phyloP scores from a whole-genome alignment of 768 basidiomycete genomes.

The Lentinula sp. region DNA sequence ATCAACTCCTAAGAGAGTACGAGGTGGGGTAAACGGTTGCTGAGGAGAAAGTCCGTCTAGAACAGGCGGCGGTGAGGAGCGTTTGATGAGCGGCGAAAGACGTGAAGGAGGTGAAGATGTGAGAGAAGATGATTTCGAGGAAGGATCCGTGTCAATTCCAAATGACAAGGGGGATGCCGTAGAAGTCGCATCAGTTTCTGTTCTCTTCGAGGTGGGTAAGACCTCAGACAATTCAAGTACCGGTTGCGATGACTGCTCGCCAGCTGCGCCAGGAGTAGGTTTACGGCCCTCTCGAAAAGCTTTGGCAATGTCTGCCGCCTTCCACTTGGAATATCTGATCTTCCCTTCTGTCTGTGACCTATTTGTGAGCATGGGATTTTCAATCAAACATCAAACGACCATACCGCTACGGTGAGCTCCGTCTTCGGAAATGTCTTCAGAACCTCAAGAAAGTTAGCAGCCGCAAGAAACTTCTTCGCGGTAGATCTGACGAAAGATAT shows the following conservation, averaged over 20 bases:
- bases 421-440: slow-evolving; percentile 67
- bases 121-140: slow-evolving; percentile 12
- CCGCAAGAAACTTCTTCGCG: slow-evolving; percentile 91
- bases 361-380: slow-evolving; percentile 2
- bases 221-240: slow-evolving; percentile 16
- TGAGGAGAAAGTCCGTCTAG: slow-evolving; percentile 15
- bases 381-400: slow-evolving; percentile 13
- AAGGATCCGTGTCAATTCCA: slow-evolving; percentile 5
- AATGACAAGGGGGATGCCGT: slow-evolving; percentile 6
- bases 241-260: slow-evolving; percentile 23
- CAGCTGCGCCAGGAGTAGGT: slow-evolving; percentile 76
- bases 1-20: neutral
- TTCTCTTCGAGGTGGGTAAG: neutral
- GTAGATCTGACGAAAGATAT: slow-evolving; percentile 51
- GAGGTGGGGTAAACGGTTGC: slow-evolving; percentile 7
- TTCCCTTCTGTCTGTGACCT: slow-evolving; percentile 73
- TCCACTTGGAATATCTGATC: slow-evolving; percentile 94
- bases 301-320: slow-evolving; percentile 91
- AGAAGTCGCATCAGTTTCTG: neutral
- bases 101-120: slow-evolving; percentile 19
- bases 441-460: slow-evolving; percentile 91
- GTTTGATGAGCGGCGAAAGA: slow-evolving; percentile 19
- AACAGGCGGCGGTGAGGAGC: slow-evolving; percentile 24
- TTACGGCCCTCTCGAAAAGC: slow-evolving; percentile 90
- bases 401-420: slow-evolving; percentile 52